Evolutionary conservation across 2,329 filamentous ascomycete genomes (phyloP), one percentile per base, ranked within the genome.

Genomic region (Chaetomium sp.): DNA sequence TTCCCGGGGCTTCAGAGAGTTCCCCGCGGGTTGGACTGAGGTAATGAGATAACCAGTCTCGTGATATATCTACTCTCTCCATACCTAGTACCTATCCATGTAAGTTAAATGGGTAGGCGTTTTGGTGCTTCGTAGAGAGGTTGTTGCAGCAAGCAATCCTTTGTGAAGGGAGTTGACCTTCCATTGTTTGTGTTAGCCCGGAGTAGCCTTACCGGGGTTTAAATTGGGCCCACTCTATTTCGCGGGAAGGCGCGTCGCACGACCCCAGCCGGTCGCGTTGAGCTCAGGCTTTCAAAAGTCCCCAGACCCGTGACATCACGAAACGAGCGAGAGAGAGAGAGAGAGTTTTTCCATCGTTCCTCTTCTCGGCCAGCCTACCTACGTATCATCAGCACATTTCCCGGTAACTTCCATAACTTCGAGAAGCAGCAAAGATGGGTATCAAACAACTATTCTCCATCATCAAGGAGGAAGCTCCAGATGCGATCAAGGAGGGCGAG

Each of bases 401-500:
- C 6, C 19, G 19, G 7, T 1, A 31, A 19, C 19, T n/a, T n/a
- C 5, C 2, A 27, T 10, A 38, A 55, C 21, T 13, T 23, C 10
- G 3, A 54, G 42, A 53, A 45, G 25, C 57, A 51, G 72, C 71
- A 70, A 81, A 70, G 49, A 88, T 87, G 83, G 83, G 86, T 77
- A 89, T 89, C 72, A 89, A 88, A 82, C 87, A 91, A 72, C 85
- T 95, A 51, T 92, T 89, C 77, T 84, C 87, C 70, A 89, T 95
- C 77, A 92, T 95, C 79, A 90, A 91, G 74, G 93, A 97, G 75
- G 90, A 98, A 81, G 91, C 93, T 70, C 95, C 95, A n/a, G 91
- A 93, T 79, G 90, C 95, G 38, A 87, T 97, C 83, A 98, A 97
- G 79, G 90, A 93, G 75, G 92, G 95, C 66, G 95, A 99, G 75